phyloP scores from a whole-genome alignment of 495 filamentous ascomycete species.

The Letharia lupina region DNA sequence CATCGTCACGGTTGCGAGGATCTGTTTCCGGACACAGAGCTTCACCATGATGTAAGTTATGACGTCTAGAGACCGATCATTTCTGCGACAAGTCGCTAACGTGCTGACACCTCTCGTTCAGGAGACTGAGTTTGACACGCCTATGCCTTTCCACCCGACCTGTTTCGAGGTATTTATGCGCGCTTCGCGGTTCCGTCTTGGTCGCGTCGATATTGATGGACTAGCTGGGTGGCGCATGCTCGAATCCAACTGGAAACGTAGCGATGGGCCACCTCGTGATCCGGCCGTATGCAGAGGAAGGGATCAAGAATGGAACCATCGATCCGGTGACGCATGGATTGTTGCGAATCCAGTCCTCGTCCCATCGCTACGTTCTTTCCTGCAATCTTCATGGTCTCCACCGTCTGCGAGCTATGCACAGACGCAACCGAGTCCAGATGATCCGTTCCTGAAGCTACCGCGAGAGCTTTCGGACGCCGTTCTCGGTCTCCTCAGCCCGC shows the following conservation, averaged over 20 bases:
- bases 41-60: background rate
- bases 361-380: background rate
- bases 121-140: background rate
- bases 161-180: background rate
- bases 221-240: background rate
- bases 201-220: background rate
- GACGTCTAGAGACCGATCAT: too few species aligned
- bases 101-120: background rate
- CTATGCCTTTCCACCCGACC: background rate
- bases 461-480: background rate
- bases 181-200: background rate
- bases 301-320: background rate
- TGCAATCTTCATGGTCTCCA: background rate
- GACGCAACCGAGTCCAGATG: background rate
- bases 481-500: background rate
- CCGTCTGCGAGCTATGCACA: background rate
- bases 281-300: too few species aligned
- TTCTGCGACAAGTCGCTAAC: too few species aligned
- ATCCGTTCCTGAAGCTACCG: background rate
- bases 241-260: background rate
- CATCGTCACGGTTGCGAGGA: background rate
- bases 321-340: background rate
- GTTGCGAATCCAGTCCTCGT: background rate
- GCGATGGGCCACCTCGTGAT: background rate
- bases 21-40: background rate